These are phyloP conservation scores for Gynostemma pentaphyllum DNA, from an alignment of 306 rosid species.

Conservation along the genomic window DNA sequence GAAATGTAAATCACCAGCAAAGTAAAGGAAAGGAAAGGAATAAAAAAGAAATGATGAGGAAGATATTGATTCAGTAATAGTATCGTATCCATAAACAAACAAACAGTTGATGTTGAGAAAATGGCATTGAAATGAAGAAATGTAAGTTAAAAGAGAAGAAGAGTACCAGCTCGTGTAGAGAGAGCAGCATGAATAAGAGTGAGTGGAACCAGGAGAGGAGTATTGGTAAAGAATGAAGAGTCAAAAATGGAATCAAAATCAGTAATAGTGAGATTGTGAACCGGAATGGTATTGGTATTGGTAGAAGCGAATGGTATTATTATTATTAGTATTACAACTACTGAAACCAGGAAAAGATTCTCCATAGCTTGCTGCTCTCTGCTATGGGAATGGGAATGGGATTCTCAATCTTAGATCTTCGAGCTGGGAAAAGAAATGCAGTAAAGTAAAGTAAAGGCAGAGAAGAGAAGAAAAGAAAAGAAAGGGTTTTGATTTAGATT, in stretches of 20 bases:
- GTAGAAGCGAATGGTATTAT: conserved; percentile 27
- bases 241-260: conserved; percentile 44
- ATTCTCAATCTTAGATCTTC: too few species aligned
- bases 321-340: too few species aligned
- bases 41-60: too few species aligned
- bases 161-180: conserved; percentile 73
- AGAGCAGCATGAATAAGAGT: conserved; percentile 70
- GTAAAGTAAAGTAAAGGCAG: not conserved
- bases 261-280: too few species aligned
- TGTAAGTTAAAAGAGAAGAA: not conserved
- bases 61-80: too few species aligned
- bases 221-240: conserved; percentile 18
- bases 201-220: conserved; percentile 51
- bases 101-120: too few species aligned
- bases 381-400: not conserved
- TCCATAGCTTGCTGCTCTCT: conserved; percentile 19
- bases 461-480: not conserved
- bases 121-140: not conserved
- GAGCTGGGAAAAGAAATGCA: not conserved
- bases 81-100: too few species aligned
- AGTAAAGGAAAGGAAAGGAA: too few species aligned
- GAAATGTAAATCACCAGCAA: too few species aligned
- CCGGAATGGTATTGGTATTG: too few species aligned
- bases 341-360: conserved; percentile 33
- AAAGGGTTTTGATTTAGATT: too few species aligned